A percentile compares a stretch with the other conserved stretches of the same genome.
Evolutionary conservation across 108 stramenopile genomes (phyloP).

Genomic region (Skeletonema marinoi): DNA sequence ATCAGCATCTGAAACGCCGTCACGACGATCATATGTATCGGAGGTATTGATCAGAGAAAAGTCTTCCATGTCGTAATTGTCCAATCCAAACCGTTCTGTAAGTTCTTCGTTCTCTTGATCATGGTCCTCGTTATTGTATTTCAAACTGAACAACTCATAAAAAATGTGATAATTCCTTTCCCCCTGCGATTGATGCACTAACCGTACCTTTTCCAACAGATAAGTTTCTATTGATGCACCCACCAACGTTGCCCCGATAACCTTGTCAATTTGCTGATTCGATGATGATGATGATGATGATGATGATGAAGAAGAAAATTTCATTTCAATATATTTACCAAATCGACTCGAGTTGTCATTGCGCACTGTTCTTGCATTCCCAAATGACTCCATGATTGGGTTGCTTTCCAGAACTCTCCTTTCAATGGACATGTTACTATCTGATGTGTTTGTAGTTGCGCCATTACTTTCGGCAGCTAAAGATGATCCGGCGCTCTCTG

Average conservation of each 20-base stretch:
- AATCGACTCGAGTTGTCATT: conserved; percentile 91
- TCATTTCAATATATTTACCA: conserved; percentile 77
- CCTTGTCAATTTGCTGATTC: background rate
- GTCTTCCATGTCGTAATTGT: conserved; percentile 67
- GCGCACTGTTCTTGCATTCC: conserved; percentile 90
- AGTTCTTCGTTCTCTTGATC: background rate
- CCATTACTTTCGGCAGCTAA: background rate
- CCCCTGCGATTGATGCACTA: conserved; percentile 57
- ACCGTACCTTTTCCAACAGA: conserved; percentile 79
- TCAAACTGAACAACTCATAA: conserved; percentile 60
- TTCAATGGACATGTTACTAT: conserved; percentile 56
- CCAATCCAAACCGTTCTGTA: conserved; percentile 30
- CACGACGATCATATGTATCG: conserved; percentile 80
- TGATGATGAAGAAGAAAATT: conserved; percentile 21
- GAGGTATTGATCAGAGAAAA: conserved; percentile 69
- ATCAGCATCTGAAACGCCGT: conserved; percentile 81
- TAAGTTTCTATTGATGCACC: conserved; percentile 85
- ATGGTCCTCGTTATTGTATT: conserved; percentile 33
- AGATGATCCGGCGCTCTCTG: conserved; percentile 8
- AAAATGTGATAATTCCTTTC: conserved; percentile 89
- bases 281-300: background rate
- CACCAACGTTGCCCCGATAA: conserved; percentile 29
- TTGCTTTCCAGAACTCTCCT: conserved; percentile 84
- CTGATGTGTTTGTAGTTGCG: background rate
- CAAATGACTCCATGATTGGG: conserved; percentile 92